phyloP scores from a whole-genome alignment of 2,329 filamentous ascomycete species.

The Trichophyton simii region DNA sequence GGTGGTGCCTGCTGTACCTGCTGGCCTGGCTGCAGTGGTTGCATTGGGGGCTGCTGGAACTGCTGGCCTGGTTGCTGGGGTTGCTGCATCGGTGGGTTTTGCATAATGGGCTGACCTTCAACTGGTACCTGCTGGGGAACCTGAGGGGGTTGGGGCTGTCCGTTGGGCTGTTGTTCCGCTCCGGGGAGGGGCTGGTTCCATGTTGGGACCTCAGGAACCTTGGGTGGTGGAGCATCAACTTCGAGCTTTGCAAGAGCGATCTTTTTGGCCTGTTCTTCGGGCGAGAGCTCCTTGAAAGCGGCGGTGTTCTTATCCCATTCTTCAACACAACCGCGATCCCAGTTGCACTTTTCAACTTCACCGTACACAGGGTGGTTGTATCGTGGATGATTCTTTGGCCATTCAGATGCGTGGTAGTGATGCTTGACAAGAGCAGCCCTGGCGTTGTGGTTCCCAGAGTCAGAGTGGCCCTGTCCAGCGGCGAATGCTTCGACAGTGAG shows the following conservation, averaged over 20 bases:
- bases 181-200: neutral
- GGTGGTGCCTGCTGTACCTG: neutral
- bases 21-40: neutral
- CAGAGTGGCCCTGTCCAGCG: conserved; percentile 59
- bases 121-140: neutral
- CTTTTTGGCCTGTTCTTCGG: conserved; percentile 47
- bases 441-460: conserved; percentile 57
- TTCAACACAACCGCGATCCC: conserved; percentile 51
- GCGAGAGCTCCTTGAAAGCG: conserved; percentile 45
- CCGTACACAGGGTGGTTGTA: conserved; percentile 57
- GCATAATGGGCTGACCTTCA: neutral
- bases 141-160: neutral
- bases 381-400: conserved; percentile 54
- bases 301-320: conserved; percentile 54
- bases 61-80: neutral
- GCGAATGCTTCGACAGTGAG: conserved; percentile 61
- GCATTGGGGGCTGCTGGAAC: neutral
- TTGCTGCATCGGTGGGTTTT: neutral
- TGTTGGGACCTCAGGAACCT: neutral
- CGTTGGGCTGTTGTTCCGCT: neutral
- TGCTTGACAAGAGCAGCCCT: conserved; percentile 57
- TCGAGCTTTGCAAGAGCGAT: conserved; percentile 19
- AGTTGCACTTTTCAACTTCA: conserved; percentile 60
- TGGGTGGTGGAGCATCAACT: neutral
- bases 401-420: conserved; percentile 62